These are phyloP conservation scores for Hordeum pubiflorum DNA, from an alignment of 202 grass and related monocot species.

Conservation along the genomic window DNA sequence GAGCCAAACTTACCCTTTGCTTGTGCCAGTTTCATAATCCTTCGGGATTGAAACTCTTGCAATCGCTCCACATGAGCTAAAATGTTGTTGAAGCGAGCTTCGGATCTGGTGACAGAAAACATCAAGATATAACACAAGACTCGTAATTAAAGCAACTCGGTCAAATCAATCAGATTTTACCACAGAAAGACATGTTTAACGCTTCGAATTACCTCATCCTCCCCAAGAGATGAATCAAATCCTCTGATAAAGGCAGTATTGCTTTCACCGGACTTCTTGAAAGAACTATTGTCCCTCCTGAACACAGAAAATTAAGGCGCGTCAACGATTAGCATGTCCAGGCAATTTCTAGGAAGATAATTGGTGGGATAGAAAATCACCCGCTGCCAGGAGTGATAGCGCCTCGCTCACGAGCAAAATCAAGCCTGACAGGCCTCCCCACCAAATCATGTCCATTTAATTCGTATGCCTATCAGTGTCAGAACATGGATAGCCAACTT, in stretches of 20 bases:
- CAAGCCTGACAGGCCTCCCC: slow-evolving; percentile 57
- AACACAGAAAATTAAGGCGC: slow-evolving; percentile 10
- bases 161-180: not conserved
- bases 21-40: slow-evolving; percentile 60
- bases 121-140: not conserved
- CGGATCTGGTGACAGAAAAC: slow-evolving; percentile 43
- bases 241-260: slow-evolving; percentile 76
- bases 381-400: slow-evolving; percentile 43
- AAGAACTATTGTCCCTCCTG: slow-evolving; percentile 56
- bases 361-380: slow-evolving; percentile 23
- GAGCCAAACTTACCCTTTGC: slow-evolving; percentile 68
- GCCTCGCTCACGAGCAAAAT: slow-evolving; percentile 53
- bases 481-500: not conserved
- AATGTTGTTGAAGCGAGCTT: slow-evolving; percentile 48
- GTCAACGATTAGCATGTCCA: not conserved
- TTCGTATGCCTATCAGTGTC: slow-evolving; percentile 45
- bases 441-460: slow-evolving; percentile 42
- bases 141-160: not conserved
- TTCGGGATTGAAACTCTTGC: slow-evolving; percentile 66
- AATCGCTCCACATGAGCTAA: slow-evolving; percentile 73
- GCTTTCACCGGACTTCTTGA: slow-evolving; percentile 44
- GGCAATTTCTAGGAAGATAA: not conserved
- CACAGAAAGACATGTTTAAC: not conserved
- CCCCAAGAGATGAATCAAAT: slow-evolving; percentile 52
- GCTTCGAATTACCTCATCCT: slow-evolving; percentile 41